Base-by-base conservation (phyloP, 148 eudicot genomes). In the Drosera capensis region DNA sequence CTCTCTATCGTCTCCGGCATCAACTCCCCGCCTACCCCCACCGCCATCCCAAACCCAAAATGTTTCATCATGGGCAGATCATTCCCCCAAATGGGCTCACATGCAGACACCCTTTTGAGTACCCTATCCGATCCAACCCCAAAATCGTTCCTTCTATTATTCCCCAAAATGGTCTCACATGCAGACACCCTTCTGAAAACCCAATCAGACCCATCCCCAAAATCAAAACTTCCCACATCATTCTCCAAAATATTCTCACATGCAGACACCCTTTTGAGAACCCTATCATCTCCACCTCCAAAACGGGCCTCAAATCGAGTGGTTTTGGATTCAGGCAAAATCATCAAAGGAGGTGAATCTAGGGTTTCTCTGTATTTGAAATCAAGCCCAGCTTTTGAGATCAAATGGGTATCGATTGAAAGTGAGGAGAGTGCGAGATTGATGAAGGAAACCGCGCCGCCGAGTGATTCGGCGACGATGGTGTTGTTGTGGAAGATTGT, bases 371-470 rank as follows among this genome's bases (percentile, higher is more conserved):
- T 8, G 64, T 84, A 78, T 5, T 51, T 26, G 51, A 90, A 90
- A 35, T 90, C 99, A n/a, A 65, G 37, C 6, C 99, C 99, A 2
- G 76, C 99, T 34, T 78, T 84, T 11, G 85, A 71, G 35, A 85
- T 50, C 61, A 49, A 70, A 31, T 53, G 35, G 52, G 66, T 60
- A 15, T 67, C 25, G 9, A 68, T 16, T 5, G 69, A 51, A 38
- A 78, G 58, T 49, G 46, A 49, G 25, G 69, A 65, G 55, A 79
- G 62, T 25, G 84, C 75, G 63, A 67, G 63, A 51, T 95, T 71
- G 66, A 90, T 76, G 67, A 90, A 90, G 23, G 99, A 73, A 61
- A 71, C 71, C 14, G 95, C 99, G 52, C 99, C 99, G 57, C 99
- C 99, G 28, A 80, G 81, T 20, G 80, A 78, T 13, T 80, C 57